Evolutionary conservation across 164 flowering plant genomes (phyloP), one percentile per base, ranked within the genome.

Genomic region (Piper betle): DNA sequence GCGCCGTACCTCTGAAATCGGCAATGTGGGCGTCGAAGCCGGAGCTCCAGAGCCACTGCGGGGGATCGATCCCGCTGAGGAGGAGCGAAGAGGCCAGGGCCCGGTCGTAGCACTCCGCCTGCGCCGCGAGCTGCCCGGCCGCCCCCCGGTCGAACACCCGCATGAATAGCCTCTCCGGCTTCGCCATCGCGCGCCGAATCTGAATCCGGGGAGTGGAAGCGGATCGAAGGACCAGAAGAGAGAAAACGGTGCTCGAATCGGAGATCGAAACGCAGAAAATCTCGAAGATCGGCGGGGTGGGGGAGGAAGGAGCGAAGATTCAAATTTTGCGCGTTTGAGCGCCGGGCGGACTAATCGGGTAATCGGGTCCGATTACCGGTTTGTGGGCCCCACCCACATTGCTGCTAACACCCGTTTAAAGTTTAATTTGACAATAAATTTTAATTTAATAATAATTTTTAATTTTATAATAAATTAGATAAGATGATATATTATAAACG

Each of bases 101-200:
- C 63, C 80, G 92, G 42, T 78, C 79, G 77, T 72, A 85, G 60
- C 74, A 69, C 12, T 77, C 74, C 11, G 63, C 60, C 67, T 83
- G 94, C 8, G 81, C 82, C 70, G 76, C 77, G 41, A 81, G 80
- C 69, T 80, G 83, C 25, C 84, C 82, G 50, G 82, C 65, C 40
- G 83, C 81, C 76, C 71, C 52, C 59, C 84, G 69, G 53, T 88
- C 92, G 76, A 86, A 86, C 71, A 90, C 80, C 80, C 82, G 81
- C 46, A 75, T 75, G 50, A 90, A 70, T 37, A 90, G 76, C 77
- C 76, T 84, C 81, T 93, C 98, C 9, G 77, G 59, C 25, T 79
- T 78, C 76, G 86, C 19, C 95, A 64, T 64, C 15, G 3, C 15
- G 15, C 50, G 50, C 9, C 5, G 15, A 46, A 46, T 46, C 11